Conservation (phyloP, 106 monocot species). For the Ottelia alismoides region DNA sequence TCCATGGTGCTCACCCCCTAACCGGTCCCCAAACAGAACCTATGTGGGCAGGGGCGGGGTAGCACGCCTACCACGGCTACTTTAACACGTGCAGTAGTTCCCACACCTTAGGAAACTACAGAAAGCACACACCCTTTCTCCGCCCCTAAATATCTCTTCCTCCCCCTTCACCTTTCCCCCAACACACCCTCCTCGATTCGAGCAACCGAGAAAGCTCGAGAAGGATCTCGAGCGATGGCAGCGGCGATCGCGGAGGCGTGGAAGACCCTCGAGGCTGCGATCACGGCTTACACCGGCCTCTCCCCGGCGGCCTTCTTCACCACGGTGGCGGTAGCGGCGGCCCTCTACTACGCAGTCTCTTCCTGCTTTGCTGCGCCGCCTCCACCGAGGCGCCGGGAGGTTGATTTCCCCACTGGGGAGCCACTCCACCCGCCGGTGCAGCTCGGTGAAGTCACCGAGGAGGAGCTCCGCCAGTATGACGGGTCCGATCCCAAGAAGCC, state of each 20-base stretch:
- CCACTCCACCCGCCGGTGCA: slow-evolving; percentile 41
- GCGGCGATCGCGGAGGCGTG: slow-evolving; percentile 19
- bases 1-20: too few relatives aligned
- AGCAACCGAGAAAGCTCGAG: too few relatives aligned
- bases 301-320: slow-evolving; percentile 38
- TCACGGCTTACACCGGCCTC: slow-evolving; percentile 40
- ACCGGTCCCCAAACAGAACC: too few relatives aligned
- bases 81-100: too few relatives aligned
- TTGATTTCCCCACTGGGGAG: slow-evolving; percentile 3
- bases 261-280: slow-evolving; percentile 25
- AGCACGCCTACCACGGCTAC: too few relatives aligned
- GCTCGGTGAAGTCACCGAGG: slow-evolving; percentile 46
- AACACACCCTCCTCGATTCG: too few relatives aligned
- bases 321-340: slow-evolving; percentile 20
- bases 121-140: too few relatives aligned
- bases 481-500: slow-evolving; percentile 57
- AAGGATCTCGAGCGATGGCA: neutral
- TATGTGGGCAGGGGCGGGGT: too few relatives aligned
- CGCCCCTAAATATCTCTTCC: too few relatives aligned
- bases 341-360: slow-evolving; percentile 19
- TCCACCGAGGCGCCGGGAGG: neutral
- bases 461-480: slow-evolving; percentile 39
- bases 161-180: too few relatives aligned
- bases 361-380: slow-evolving; percentile 14
- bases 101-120: too few relatives aligned